Percentiles rank a stretch among this genome's conserved stretches.
These are phyloP conservation scores for Calonectria crousiana DNA, from an alignment of 2,329 filamentous ascomycete species.

Conservation along the genomic window DNA sequence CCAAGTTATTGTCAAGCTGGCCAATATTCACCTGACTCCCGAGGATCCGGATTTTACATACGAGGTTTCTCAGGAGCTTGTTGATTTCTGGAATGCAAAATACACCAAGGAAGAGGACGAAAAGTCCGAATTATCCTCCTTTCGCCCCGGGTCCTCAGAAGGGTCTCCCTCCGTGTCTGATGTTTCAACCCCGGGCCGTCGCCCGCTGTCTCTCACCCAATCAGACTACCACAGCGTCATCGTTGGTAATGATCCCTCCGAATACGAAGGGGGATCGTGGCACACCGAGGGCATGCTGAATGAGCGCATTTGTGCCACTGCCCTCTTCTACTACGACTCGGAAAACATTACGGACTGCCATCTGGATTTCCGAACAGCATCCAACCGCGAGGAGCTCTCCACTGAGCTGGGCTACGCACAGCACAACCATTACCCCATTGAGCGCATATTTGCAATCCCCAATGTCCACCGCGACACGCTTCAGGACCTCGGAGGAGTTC, in stretches of 20 bases:
- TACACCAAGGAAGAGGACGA: not conserved
- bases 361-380: constrained; percentile 62
- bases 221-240: constrained; percentile 1
- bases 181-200: not conserved
- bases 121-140: not conserved
- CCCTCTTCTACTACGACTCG: constrained; percentile 71
- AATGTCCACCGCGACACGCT: constrained; percentile 26
- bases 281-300: constrained; percentile 70
- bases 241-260: not conserved
- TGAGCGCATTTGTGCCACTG: constrained; percentile 73
- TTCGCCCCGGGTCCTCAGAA: not conserved
- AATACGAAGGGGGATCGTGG: constrained; percentile 65
- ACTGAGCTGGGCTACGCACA: constrained; percentile 42
- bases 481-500: constrained; percentile 59
- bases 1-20: constrained; percentile 74
- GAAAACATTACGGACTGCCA: constrained; percentile 68
- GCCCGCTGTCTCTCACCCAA: not conserved
- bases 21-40: constrained; percentile 71
- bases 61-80: not conserved
- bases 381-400: constrained; percentile 44
- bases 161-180: not conserved
- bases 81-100: not conserved
- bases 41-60: constrained; percentile 58
- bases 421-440: constrained; percentile 49
- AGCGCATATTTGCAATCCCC: constrained; percentile 50